Conservation (phyloP, 2,329 filamentous ascomycete genomes). For the Epichloe amarillans region DNA sequence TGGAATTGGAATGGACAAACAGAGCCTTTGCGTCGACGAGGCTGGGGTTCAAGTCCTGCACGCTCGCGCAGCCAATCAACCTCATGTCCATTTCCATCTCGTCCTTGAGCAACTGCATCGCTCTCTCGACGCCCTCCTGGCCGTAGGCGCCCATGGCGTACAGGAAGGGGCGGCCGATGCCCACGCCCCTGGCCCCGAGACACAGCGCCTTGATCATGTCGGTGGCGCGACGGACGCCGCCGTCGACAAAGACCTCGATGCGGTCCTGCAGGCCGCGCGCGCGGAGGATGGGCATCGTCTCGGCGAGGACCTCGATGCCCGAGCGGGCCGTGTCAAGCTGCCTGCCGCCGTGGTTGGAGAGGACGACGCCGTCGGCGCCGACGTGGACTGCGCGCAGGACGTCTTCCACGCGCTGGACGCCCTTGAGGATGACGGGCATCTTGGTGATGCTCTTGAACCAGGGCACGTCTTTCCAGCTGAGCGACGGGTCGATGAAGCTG, state of each 20-base stretch:
- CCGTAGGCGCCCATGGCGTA: constrained; percentile 96
- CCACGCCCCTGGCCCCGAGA: constrained; percentile 80
- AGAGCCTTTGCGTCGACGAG: constrained; percentile 69
- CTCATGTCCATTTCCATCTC: constrained; percentile 99
- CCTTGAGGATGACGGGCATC: constrained; percentile 95
- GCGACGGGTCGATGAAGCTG: constrained; percentile 87
- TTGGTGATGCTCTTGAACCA: constrained; percentile 86
- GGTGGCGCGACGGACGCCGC: constrained; percentile 76
- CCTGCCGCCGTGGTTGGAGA: constrained; percentile 91
- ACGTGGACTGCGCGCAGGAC: constrained; percentile 73
- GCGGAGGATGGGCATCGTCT: constrained; percentile 80
- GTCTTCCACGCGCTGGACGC: constrained; percentile 91
- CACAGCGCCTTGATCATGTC: constrained; percentile 94
- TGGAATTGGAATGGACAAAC: constrained; percentile 34
- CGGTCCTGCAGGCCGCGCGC: constrained; percentile 58
- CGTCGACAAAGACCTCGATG: constrained; percentile 84
- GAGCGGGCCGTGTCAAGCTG: constrained; percentile 89
- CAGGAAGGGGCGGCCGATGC: constrained; percentile 87
- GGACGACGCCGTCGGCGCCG: constrained; percentile 77
- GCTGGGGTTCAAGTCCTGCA: constrained; percentile 68
- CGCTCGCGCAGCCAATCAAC: constrained; percentile 62
- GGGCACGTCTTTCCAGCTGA: constrained; percentile 86
- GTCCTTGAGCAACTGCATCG: constrained; percentile 85
- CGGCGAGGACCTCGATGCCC: constrained; percentile 78
- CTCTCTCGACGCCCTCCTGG: constrained; percentile 71